Base-by-base conservation (phyloP, 371 early-diverging fungal genomes). In the Zychaea mexicana region DNA sequence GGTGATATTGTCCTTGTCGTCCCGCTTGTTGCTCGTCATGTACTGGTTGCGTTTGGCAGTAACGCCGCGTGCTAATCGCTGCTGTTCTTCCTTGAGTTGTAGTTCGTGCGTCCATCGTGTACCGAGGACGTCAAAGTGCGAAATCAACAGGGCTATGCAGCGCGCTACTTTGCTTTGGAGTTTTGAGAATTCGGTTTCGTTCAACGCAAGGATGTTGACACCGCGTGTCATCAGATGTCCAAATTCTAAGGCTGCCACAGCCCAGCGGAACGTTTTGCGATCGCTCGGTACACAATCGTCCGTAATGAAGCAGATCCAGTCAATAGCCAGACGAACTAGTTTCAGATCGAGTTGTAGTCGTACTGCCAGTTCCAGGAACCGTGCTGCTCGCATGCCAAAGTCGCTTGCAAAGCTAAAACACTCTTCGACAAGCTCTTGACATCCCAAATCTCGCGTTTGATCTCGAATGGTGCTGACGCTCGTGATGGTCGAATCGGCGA, bases 211-310 rank as follows among this genome's bases (percentile, higher is more conserved):
- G 46, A 94, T 88, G 28, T 88, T 87, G 58, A 85, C 85, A 52
- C 90, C 91, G n/a, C 88, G 84, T 56, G 91, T 90, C 78, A 90
- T 87, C 19, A 84, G 72, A 87, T 92, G 90, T 2, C 92, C 90
- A 70, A 93, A 92, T 68, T 94, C 92, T 2, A 96, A 83, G 1
- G 95, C 94, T 52, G 87, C 79, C 39, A 96, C 90, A 3, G 92
- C 92, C 96, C 96, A 96, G 24, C 93, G 85, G 78, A 94, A 92
- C 0, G 95, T 96, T 67, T 90, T 92, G 22, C 88, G 79, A 54
- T 92, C 92, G 15, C 86, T 85, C 0, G 90, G 90, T 47, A 85
- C 83, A 67, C 93, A 94, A 60, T 92, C 92, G 56, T 89, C 89
- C 31, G 84, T 85, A 32, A 90, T 86, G 62, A 96, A 96, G 59